These are phyloP conservation scores for Phaeosphaeria sp. DNA, from an alignment of 2,329 filamentous ascomycete species.

Conservation along the genomic window DNA sequence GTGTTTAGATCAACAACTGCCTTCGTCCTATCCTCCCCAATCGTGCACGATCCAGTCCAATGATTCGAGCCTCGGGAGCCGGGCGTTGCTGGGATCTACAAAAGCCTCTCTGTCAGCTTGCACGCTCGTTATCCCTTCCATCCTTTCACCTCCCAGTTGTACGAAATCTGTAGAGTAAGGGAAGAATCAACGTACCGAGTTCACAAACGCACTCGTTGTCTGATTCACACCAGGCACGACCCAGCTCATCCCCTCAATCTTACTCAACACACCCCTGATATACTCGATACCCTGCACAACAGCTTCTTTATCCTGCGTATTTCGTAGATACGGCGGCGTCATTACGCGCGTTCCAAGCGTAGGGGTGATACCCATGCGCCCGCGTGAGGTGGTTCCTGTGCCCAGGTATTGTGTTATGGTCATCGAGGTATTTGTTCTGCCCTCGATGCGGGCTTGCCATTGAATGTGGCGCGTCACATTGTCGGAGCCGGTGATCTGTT, in stretches of 20 bases:
- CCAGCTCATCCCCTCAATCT: slow-evolving; percentile 61
- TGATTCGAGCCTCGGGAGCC: slow-evolving; percentile 48
- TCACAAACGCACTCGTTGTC: slow-evolving; percentile 62
- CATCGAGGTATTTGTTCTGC: slow-evolving; percentile 41
- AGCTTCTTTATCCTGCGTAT: slow-evolving; percentile 63
- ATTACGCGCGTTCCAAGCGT: slow-evolving; percentile 64
- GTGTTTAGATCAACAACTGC: slow-evolving; percentile 58
- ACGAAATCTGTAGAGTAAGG: background rate
- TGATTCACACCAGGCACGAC: slow-evolving; percentile 57
- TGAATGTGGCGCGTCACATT: slow-evolving; percentile 68
- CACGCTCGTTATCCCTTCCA: background rate
- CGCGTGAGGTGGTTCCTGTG: slow-evolving; percentile 65
- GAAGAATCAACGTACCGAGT: slow-evolving; percentile 31
- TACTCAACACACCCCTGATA: slow-evolving; percentile 59
- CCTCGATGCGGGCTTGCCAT: slow-evolving; percentile 69
- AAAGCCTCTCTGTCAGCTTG: background rate
- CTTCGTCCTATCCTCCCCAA: slow-evolving; percentile 47
- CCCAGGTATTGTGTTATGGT: slow-evolving; percentile 63
- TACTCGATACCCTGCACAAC: slow-evolving; percentile 68
- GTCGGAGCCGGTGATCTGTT: slow-evolving; percentile 61
- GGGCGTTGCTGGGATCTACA: slow-evolving; percentile 29
- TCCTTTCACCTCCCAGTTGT: no score
- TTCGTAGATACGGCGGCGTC: slow-evolving; percentile 63
- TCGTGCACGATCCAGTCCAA: slow-evolving; percentile 61
- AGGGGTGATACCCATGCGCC: slow-evolving; percentile 64